phyloP scores from a whole-genome alignment of 345 rosid species.

The Lepidium sativum region DNA sequence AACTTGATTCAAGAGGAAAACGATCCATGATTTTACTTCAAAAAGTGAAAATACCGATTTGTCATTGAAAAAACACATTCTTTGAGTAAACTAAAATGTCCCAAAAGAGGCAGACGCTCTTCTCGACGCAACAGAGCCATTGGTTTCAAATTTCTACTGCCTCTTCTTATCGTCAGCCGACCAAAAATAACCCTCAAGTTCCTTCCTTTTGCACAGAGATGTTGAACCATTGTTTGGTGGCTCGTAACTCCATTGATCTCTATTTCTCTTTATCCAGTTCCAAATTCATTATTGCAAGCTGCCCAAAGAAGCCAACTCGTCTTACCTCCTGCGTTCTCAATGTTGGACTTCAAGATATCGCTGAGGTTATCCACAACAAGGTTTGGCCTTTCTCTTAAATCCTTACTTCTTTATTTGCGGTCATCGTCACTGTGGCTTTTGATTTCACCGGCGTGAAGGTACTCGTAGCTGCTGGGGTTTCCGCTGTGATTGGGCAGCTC shows the following conservation, averaged over 20 bases:
- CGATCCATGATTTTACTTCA: not conserved
- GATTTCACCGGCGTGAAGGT: conserved; percentile 37
- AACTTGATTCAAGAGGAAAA: not conserved
- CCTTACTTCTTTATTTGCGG: not conserved
- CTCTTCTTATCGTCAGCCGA: conserved; percentile 11
- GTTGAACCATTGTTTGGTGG: conserved; percentile 12
- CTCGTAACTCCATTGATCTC: conserved; percentile 13
- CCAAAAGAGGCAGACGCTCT: not conserved
- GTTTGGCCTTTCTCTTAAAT: conserved; percentile 13
- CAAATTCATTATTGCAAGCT: conserved; percentile 3
- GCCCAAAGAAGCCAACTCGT: conserved; percentile 22
- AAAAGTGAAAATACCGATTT: not conserved
- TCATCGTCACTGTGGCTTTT: not conserved
- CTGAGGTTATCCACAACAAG: conserved; percentile 63
- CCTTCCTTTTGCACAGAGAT: not conserved
- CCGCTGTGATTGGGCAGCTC: conserved; percentile 82
- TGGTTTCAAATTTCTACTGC: conserved; percentile 7
- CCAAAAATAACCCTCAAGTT: not conserved
- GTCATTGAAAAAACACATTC: not conserved
- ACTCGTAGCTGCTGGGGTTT: conserved; percentile 58
- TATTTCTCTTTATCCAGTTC: conserved; percentile 12
- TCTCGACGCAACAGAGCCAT: conserved; percentile 6
- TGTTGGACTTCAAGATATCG: conserved; percentile 52
- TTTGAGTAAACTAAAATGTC: not conserved
- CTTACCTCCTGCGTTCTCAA: conserved; percentile 25